A percentile compares a stretch with the other conserved stretches of the same genome.
phyloP scores from a whole-genome alignment of 345 rosid genomes.

The Aquilaria malaccensis region DNA sequence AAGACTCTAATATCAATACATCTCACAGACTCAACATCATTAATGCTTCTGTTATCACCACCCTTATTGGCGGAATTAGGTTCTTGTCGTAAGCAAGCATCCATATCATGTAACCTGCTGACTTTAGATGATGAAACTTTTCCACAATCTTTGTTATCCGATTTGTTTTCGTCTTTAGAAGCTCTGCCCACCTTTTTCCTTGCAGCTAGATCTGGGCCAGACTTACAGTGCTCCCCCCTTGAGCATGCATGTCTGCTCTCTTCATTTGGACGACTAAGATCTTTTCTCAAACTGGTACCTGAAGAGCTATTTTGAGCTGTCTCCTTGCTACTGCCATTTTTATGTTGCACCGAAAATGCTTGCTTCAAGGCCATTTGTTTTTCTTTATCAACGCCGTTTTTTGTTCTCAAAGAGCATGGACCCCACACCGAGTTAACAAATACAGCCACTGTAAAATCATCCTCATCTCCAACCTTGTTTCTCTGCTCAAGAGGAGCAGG shows the following conservation, averaged over 20 bases:
- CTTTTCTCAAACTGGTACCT: constrained; percentile 21
- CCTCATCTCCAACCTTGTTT: constrained; percentile 53
- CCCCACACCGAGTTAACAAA: constrained; percentile 33
- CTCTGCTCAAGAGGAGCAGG: constrained; percentile 27
- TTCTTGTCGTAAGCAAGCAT: constrained; percentile 29
- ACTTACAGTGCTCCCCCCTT: constrained; percentile 17
- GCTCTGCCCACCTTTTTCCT: constrained; percentile 16
- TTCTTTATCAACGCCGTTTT: constrained; percentile 24
- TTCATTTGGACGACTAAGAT: constrained; percentile 21
- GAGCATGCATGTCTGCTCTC: constrained; percentile 22
- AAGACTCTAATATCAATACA: constrained; percentile 25
- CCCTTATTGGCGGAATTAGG: constrained; percentile 18
- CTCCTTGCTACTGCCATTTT: constrained; percentile 15
- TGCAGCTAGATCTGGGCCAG: constrained; percentile 12
- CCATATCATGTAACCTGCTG: constrained; percentile 22
- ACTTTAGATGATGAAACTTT: constrained; percentile 18
- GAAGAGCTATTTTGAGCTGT: constrained; percentile 15
- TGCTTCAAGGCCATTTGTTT: constrained; percentile 16
- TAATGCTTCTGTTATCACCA: constrained; percentile 13
- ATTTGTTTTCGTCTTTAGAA: constrained; percentile 13
- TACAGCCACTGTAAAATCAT: constrained; percentile 72
- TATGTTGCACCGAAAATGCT: constrained; percentile 16
- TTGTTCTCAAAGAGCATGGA: constrained; percentile 20
- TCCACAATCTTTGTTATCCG: constrained; percentile 19
- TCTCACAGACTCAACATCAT: constrained; percentile 17